Base-by-base conservation (phyloP, 352 stramenopile species). In the Phytophthora sp. region DNA sequence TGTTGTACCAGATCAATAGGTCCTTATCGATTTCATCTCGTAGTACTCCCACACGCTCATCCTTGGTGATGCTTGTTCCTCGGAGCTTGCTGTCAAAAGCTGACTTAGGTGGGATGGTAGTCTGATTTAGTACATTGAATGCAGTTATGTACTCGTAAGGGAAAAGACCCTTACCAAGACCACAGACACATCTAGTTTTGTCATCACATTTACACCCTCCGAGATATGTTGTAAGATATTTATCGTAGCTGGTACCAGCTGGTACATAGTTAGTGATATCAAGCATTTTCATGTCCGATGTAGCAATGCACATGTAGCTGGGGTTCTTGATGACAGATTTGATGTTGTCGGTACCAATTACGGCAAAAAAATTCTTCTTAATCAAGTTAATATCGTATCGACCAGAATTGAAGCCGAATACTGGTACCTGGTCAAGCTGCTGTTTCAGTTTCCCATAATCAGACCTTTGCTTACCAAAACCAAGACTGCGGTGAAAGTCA, bases 101-200 rank as follows among this genome's bases (percentile, higher is more conserved):
- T 38, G 32, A 18, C 32, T 38, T 10, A 38, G 32, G 13, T 18
- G 32, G 13, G 3, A 20, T 18, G 3, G 10, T 18, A 18, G 32
- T 38, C 31, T 37, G 31, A 17, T 4, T 37, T 3, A 37, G 31
- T 3, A 38, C 32, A 18, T 20, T 17, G 32, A 38, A 20, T 7
- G 32, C 15, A 5, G 31, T 18, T 0, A 38, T 18, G 32, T 18
- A 38, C 32, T 38, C 32, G 13, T 38, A 38, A 3, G 32, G 32
- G 32, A 38, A 38, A 17, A 38, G 11, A 8, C 32, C 32, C 11
- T 38, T 38, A 20, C 10, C 17, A 34, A 66, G 8, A 30, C 53
- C 63, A 54, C 69, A 77, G 1, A 48, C 12, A 31, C 63, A 77
- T 28, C 27, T 17, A 54, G 73, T 66, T 24, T 76, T 79, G 44